These are phyloP conservation scores for Lachnellula arida DNA, from an alignment of 2,329 filamentous ascomycete genomes.

Conservation along the genomic window DNA sequence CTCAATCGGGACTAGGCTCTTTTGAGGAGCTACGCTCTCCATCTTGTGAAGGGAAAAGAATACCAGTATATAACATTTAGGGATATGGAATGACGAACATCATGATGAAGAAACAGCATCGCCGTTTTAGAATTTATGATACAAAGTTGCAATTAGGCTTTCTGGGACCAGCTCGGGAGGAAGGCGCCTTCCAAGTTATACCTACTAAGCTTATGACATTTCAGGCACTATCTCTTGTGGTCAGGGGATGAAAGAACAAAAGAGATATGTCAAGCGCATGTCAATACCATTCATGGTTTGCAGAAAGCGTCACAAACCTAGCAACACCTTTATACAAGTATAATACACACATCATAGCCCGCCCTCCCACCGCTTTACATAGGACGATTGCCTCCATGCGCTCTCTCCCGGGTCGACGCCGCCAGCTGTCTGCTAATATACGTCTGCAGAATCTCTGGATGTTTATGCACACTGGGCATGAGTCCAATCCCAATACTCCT, in stretches of 20 bases:
- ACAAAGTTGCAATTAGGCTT: background rate
- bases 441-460: slow-evolving; percentile 68
- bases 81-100: too few species aligned
- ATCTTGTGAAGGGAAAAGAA: too few species aligned
- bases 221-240: background rate
- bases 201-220: background rate
- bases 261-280: background rate
- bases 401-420: slow-evolving; percentile 1
- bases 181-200: background rate
- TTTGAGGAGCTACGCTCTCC: background rate
- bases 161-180: background rate
- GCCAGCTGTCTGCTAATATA: slow-evolving; percentile 1
- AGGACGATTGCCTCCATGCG: background rate
- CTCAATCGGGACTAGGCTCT: background rate
- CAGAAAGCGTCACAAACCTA: background rate
- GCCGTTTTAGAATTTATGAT: too few species aligned
- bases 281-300: too few species aligned
- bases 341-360: slow-evolving; percentile 1
- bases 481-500: slow-evolving; percentile 84
- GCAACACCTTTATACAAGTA: background rate
- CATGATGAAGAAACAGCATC: too few species aligned
- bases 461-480: slow-evolving; percentile 84
- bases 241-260: background rate
- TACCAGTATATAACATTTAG: background rate
- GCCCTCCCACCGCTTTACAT: too few species aligned